Evolutionary conservation across 768 basidiomycete genomes (phyloP).

Genomic region (Trametes villosa): DNA sequence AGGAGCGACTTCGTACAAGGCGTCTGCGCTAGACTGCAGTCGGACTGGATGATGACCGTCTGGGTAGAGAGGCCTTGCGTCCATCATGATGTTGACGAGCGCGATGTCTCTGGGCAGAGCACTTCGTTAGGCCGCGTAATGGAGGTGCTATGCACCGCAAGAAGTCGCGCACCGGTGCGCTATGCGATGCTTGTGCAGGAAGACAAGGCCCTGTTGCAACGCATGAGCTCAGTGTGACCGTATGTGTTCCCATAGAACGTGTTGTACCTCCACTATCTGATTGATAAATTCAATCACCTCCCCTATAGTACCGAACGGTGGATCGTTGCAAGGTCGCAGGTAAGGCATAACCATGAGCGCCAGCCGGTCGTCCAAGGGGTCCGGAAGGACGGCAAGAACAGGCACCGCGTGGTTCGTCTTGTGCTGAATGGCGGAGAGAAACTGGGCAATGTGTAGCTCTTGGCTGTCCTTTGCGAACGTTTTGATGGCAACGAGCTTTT

Average conservation of each 20-base stretch:
- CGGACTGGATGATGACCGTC: constrained; percentile 31
- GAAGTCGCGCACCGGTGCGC: constrained; percentile 28
- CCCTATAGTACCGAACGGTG: constrained; percentile 26
- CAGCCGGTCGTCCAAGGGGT: constrained; percentile 15
- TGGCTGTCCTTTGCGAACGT: background rate
- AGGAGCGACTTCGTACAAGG: constrained; percentile 33
- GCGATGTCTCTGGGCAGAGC: constrained; percentile 28
- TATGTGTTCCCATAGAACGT: background rate
- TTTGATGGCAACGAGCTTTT: background rate
- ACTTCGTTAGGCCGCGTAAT: constrained; percentile 17
- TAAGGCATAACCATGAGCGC: constrained; percentile 32
- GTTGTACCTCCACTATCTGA: constrained; percentile 24
- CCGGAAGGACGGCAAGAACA: constrained; percentile 24
- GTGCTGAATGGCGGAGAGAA: constrained; percentile 12
- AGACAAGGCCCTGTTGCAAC: constrained; percentile 23
- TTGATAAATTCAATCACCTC: constrained; percentile 25
- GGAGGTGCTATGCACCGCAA: background rate
- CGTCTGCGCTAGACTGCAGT: constrained; percentile 38
- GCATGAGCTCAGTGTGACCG: background rate
- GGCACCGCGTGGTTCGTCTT: constrained; percentile 32
- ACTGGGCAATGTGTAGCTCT: constrained; percentile 11
- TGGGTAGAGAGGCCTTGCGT: constrained; percentile 23
- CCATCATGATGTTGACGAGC: constrained; percentile 30
- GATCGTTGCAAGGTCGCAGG: constrained; percentile 32
- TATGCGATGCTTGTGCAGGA: constrained; percentile 28